Percentiles rank a stretch among this genome's conserved stretches.
These are phyloP conservation scores for Pascua sp. DNA, from an alignment of 1,284 basidiomycete species.

Conservation along the genomic window DNA sequence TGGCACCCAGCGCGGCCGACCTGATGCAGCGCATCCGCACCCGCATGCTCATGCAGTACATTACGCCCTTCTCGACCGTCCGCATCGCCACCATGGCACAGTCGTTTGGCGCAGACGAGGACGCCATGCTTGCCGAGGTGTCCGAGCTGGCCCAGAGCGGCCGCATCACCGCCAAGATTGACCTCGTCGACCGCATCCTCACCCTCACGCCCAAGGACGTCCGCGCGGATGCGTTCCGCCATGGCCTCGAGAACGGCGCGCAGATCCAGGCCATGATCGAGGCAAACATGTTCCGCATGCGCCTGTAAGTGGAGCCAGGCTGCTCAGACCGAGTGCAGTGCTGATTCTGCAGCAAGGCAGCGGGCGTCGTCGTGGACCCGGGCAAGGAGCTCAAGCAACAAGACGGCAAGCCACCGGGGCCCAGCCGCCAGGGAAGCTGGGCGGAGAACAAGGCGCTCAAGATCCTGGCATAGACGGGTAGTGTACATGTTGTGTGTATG, in stretches of 20 bases:
- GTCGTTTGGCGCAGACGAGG: slow-evolving; percentile 28
- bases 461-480: no score
- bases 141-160: slow-evolving; percentile 28
- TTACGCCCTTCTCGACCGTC: slow-evolving; percentile 37
- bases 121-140: slow-evolving; percentile 25
- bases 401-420: no score
- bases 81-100: slow-evolving; percentile 33
- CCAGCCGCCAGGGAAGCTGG: no score
- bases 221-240: slow-evolving; percentile 26
- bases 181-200: slow-evolving; percentile 41
- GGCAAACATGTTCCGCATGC: slow-evolving; percentile 34
- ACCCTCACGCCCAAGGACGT: slow-evolving; percentile 22
- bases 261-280: slow-evolving; percentile 20
- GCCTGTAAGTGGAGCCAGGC: slow-evolving; percentile 39
- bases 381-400: neutral
- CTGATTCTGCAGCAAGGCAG: slow-evolving; percentile 28
- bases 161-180: slow-evolving; percentile 34
- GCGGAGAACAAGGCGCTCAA: no score
- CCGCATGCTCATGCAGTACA: slow-evolving; percentile 40
- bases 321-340: neutral
- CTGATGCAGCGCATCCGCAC: slow-evolving; percentile 31
- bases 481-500: no score
- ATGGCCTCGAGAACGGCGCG: slow-evolving; percentile 23
- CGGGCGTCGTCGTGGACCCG: slow-evolving; percentile 31
- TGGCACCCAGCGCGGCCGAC: slow-evolving; percentile 14